phyloP scores from a whole-genome alignment of 768 basidiomycete species.

The Rhodotorula babjevae region DNA sequence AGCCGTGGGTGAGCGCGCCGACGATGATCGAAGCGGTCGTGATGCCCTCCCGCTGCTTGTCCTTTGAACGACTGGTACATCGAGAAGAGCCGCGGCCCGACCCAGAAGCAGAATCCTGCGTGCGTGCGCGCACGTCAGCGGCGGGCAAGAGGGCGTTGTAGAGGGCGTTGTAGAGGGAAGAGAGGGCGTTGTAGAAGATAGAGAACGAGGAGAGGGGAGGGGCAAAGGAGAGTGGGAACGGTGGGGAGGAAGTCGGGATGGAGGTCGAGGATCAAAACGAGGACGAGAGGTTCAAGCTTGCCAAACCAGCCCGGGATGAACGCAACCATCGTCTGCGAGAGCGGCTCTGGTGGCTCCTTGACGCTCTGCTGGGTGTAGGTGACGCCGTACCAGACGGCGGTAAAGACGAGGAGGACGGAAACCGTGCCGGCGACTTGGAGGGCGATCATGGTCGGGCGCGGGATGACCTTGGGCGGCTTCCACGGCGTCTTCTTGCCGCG shows the following conservation, averaged over 20 bases:
- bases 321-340: background rate
- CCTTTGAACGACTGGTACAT: background rate
- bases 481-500: background rate
- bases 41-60: background rate
- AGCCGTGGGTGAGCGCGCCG: background rate
- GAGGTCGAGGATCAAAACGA: no score
- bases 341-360: background rate
- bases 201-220: no score
- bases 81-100: background rate
- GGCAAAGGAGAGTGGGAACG: no score
- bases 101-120: background rate
- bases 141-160: no score
- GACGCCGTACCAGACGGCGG: background rate
- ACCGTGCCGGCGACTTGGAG: background rate
- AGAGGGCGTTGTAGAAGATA: no score
- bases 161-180: no score
- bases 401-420: background rate
- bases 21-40: background rate
- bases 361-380: background rate
- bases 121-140: no score
- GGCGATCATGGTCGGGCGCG: background rate
- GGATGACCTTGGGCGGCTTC: background rate
- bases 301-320: background rate
- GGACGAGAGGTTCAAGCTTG: background rate
- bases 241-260: no score